A percentile compares a stretch with the other conserved stretches of the same genome.
phyloP scores from a whole-genome alignment of 2,329 filamentous ascomycete genomes.

The Fusarium armeniacum region DNA sequence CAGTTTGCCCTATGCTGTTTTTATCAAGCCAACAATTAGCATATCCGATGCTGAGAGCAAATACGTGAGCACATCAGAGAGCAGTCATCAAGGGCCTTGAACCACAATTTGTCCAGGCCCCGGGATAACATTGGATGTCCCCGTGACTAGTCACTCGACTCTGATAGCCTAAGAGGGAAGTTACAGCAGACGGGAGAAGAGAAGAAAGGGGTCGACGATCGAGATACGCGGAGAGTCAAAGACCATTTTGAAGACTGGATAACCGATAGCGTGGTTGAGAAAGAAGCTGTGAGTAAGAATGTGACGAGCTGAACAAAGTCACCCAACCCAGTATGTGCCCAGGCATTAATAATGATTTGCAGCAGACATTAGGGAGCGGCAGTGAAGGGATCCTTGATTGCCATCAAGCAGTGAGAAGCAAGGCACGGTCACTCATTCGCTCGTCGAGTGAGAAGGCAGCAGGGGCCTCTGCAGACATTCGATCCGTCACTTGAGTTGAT shows the following conservation, averaged over 20 bases:
- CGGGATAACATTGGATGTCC: conserved; percentile 44
- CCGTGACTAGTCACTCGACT: conserved; percentile 49
- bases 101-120: conserved; percentile 43
- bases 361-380: conserved; percentile 35
- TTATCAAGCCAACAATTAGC: conserved; percentile 37
- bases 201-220: conserved; percentile 33
- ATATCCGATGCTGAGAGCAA: conserved; percentile 35
- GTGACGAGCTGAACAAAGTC: conserved; percentile 41
- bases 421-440: conserved; percentile 39
- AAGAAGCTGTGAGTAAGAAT: conserved; percentile 43
- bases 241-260: conserved; percentile 11
- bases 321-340: conserved; percentile 47
- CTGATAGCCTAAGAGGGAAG: conserved; percentile 32
- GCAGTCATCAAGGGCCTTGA: conserved; percentile 46
- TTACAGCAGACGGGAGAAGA: conserved; percentile 23
- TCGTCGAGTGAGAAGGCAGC: conserved; percentile 33
- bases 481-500: conserved; percentile 49
- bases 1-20: conserved; percentile 41
- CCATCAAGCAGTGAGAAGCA: conserved; percentile 26
- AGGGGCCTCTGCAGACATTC: conserved; percentile 44
- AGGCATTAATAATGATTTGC: conserved; percentile 40
- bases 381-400: conserved; percentile 21
- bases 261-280: conserved; percentile 32
- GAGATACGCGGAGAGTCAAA: conserved; percentile 30
- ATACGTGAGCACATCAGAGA: conserved; percentile 37